Conservation (phyloP, 495 filamentous ascomycete genomes). For the Aspergillus indologenus region DNA sequence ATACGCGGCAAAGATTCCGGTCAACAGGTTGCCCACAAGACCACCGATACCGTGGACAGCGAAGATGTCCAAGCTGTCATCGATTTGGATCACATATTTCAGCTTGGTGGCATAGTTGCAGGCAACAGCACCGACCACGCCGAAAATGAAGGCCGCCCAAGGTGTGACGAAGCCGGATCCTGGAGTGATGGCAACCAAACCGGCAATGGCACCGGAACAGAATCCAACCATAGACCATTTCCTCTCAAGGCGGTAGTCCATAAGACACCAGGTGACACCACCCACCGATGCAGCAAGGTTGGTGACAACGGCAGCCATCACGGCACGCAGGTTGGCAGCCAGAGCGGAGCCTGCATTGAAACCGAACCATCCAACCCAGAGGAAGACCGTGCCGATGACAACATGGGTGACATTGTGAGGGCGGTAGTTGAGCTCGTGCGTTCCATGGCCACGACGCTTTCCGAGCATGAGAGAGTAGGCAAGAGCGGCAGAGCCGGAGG, state of each 20-base stretch:
- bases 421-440: slow-evolving; percentile 89
- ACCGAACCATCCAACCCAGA: slow-evolving; percentile 99
- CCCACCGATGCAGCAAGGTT: slow-evolving; percentile 62
- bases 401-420: slow-evolving; percentile 98
- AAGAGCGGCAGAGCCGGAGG: slow-evolving; percentile 84
- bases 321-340: slow-evolving; percentile 77
- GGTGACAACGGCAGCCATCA: slow-evolving; percentile 57
- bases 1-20: slow-evolving; percentile 87
- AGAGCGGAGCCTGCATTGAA: slow-evolving; percentile 97
- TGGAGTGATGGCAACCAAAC: slow-evolving; percentile 90
- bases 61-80: slow-evolving; percentile 93
- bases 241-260: slow-evolving; percentile 89
- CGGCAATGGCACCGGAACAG: slow-evolving; percentile 91
- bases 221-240: slow-evolving; percentile 98
- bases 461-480: slow-evolving; percentile 83
- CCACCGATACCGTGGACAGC: slow-evolving; percentile 89
- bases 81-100: slow-evolving; percentile 82
- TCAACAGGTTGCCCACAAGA: slow-evolving; percentile 83
- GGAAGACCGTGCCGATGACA: slow-evolving; percentile 93
- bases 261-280: slow-evolving; percentile 91
- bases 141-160: slow-evolving; percentile 90
- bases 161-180: slow-evolving; percentile 87
- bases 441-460: slow-evolving; percentile 79
- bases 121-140: slow-evolving; percentile 74
- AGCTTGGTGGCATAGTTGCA: slow-evolving; percentile 97